Percentiles rank a stretch among this genome's conserved stretches.
These are phyloP conservation scores for Linum tenue DNA, from an alignment of 345 rosid species.

Conservation along the genomic window DNA sequence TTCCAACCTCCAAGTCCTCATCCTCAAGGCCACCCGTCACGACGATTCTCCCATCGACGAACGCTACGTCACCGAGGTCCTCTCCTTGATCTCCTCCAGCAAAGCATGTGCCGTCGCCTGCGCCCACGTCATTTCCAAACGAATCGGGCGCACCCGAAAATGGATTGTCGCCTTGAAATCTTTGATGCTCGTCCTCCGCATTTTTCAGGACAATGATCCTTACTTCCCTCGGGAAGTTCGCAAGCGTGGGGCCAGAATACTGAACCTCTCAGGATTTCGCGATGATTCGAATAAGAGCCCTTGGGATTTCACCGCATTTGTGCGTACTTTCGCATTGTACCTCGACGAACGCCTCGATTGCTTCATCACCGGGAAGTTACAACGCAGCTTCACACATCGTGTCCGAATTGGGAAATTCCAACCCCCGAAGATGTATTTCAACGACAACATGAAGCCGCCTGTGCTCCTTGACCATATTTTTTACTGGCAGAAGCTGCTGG, in stretches of 20 bases:
- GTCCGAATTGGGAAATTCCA: conserved; percentile 2
- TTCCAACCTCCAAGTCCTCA: conserved; percentile 49
- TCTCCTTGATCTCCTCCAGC: conserved; percentile 41
- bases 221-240: conserved; percentile 65
- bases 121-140: conserved; percentile 46
- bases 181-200: conserved; percentile 56
- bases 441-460: conserved; percentile 52
- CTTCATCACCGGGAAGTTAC: conserved; percentile 58
- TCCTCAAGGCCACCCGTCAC: conserved; percentile 77
- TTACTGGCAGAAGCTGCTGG: conserved; percentile 67
- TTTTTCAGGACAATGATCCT: conserved; percentile 77
- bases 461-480: conserved; percentile 48
- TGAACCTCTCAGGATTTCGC: conserved; percentile 55
- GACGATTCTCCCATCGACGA: conserved; percentile 67
- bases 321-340: conserved; percentile 52
- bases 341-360: conserved; percentile 71
- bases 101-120: conserved; percentile 47
- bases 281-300: conserved; percentile 66
- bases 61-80: conserved; percentile 44
- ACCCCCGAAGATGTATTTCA: conserved; percentile 14
- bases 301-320: conserved; percentile 64
- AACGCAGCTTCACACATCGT: conserved; percentile 24
- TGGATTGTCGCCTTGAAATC: conserved; percentile 88
- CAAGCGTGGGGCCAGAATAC: conserved; percentile 63
- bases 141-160: conserved; percentile 58